Evolutionary conservation across 1,284 basidiomycete genomes (phyloP), one percentile per base, ranked within the genome.

Genomic region (Puccinia horiana): DNA sequence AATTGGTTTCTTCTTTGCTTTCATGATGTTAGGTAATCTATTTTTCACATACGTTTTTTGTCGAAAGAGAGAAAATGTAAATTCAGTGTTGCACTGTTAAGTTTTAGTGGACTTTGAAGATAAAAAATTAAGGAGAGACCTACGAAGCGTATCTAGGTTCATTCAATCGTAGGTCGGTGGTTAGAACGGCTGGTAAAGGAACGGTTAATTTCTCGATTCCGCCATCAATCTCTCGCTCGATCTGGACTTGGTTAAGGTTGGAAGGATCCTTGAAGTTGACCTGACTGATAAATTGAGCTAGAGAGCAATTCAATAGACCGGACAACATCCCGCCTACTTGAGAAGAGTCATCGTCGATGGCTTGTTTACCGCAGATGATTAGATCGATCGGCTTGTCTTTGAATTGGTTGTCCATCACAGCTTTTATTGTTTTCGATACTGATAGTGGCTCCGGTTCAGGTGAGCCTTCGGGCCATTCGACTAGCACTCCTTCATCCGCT

Each of bases 241-340:
- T 92, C 52, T 90, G 88, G 6, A 91, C 93, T 84, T 91, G 90
- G 84, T 92, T 92, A 84, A 90, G 90, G 80, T 88, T 90, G 18
- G 90, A 89, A 29, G 83, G 83, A 85, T 94, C 91, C 40, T 70
- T 40, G 32, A 98, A 88, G 23, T 92, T 92, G 29, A 99, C 88
- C 88, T 94, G 94, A 88, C 93, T 95, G 73, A 95, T 96, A 87
- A 95, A 99, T 84, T 94, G 96, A 74, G 94, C 96, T 88, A 99
- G 96, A 14, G 93, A 91, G 94, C 95, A 98, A 70, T 92, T 92
- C 85, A 98, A 88, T 85, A 98, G 89, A 2, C 95, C 96, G 26
- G 96, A 96, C 56, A 99, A 90, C 94, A 98, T 98, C 87, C 98
- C 96, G 0, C 96, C 96, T 11, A 96, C 98, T 88, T 96, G 93